Evolutionary conservation across 768 basidiomycete genomes (phyloP).

Genomic region (Tylopilus sp.): DNA sequence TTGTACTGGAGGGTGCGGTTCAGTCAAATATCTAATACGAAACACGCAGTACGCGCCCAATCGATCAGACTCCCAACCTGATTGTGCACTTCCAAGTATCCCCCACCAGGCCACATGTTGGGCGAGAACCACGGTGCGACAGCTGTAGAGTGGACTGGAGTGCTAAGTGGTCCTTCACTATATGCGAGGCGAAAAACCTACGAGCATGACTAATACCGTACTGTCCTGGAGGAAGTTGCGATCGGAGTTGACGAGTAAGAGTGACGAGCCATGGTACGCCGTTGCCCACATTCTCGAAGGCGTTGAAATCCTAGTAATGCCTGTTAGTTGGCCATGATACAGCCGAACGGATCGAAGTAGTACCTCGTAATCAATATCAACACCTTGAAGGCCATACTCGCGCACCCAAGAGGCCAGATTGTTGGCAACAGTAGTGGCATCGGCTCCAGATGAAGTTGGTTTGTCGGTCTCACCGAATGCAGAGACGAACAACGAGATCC

Average conservation of each 20-base stretch:
- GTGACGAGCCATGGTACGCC: slow-evolving; percentile 28
- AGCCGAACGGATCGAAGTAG: neutral
- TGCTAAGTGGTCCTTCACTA: neutral
- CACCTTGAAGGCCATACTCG: slow-evolving; percentile 44
- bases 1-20: slow-evolving; percentile 34
- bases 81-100: slow-evolving; percentile 38
- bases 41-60: slow-evolving; percentile 32
- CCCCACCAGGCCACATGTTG: slow-evolving; percentile 35
- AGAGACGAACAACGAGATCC: slow-evolving; percentile 55
- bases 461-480: slow-evolving; percentile 41
- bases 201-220: slow-evolving; percentile 35
- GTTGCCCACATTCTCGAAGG: slow-evolving; percentile 32
- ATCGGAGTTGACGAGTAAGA: slow-evolving; percentile 30
- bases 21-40: neutral
- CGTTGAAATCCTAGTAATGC: slow-evolving; percentile 32
- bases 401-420: slow-evolving; percentile 43
- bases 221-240: slow-evolving; percentile 26
- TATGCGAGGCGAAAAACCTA: slow-evolving; percentile 12
- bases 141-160: slow-evolving; percentile 28
- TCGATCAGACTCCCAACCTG: slow-evolving; percentile 41
- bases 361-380: slow-evolving; percentile 52
- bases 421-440: slow-evolving; percentile 38
- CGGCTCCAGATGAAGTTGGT: slow-evolving; percentile 38
- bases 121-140: slow-evolving; percentile 43
- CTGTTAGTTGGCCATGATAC: too few species aligned